Base-by-base conservation (phyloP, 352 stramenopile genomes). In the Pythium phragmiticola region DNA sequence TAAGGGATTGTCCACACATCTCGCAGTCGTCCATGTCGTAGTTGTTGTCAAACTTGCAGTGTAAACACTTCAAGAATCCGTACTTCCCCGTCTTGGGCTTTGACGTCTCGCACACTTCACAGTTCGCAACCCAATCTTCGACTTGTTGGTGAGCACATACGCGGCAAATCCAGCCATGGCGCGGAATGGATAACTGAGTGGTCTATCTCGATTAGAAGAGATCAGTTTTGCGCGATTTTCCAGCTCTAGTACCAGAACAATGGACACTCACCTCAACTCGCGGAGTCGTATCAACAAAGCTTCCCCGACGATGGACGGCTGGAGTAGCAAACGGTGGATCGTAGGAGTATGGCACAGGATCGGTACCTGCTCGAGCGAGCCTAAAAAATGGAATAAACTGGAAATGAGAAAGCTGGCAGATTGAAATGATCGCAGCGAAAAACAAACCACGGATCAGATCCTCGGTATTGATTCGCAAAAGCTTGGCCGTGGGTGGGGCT, bases 41-140 rank as follows among this genome's bases (percentile, higher is more conserved):
- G 52, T 88, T 90, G 70, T 90, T 90, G 67, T 89, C 79, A 41
- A 90, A 90, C 37, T 88, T 83, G 57, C 82, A 90, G 39, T 85
- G 70, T 21, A 63, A 68, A 50, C 82, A 90, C 49, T 82, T 84
- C 45, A 88, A 68, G 54, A 81, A 90, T 0, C 69, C 81, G 26
- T 75, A 73, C 9, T 76, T 68, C 5, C 77, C 77, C 16, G 67
- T 74, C 26, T 70, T 77, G 0, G 81, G 78, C 48, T 87, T 90
- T 0, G 75, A 87, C 0, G 78, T 88, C 53, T 90, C 81, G 43
- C 81, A 90, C 16, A 90, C 81, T 60, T 90, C 81, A 60, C 78
- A 90, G 33, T 87, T 75, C 9, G 78, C 87, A 8, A 80, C 78
- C 81, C 81, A 88, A 36, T 90, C 78, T 49, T 76, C 78, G 28